Evolutionary conservation across 495 filamentous ascomycete species (phyloP).

Genomic region (Annulohypoxylon maeteangense): DNA sequence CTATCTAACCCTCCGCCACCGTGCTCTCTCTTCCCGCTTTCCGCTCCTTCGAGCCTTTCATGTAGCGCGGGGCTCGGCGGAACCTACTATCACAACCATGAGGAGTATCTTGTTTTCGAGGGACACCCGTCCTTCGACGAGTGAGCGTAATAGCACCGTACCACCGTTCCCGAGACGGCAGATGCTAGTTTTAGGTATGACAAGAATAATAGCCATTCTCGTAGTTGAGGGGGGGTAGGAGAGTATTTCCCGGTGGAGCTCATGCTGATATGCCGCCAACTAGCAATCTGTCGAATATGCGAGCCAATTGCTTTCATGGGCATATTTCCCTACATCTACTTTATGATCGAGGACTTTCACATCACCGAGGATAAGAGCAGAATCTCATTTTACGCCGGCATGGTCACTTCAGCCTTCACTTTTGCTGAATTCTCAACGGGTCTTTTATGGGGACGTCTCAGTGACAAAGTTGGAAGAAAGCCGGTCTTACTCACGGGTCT

Average conservation of each 20-base stretch:
- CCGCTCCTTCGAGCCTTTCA: conserved; percentile 31
- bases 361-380: conserved; percentile 79
- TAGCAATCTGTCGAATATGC: conserved; percentile 93
- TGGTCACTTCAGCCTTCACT: conserved; percentile 97
- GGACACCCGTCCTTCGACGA: conserved; percentile 31
- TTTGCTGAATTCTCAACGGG: conserved; percentile 93
- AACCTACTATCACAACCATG: conserved; percentile 33
- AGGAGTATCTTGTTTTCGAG: conserved; percentile 39
- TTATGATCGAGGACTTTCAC: conserved; percentile 93
- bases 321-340: conserved; percentile 98
- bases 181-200: conserved; percentile 77
- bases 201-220: conserved; percentile 10
- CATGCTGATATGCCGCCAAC: conserved; percentile 49
- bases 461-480: conserved; percentile 92
- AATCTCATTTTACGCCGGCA: conserved; percentile 91
- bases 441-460: conserved; percentile 91
- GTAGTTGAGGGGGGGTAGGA: conserved; percentile 20
- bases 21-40: neutral
- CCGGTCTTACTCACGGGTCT: conserved; percentile 89
- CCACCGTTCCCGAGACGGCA: conserved; percentile 67
- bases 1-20: neutral
- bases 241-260: conserved; percentile 11
- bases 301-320: conserved; percentile 99
- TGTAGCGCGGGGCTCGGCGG: conserved; percentile 25
- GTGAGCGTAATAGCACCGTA: conserved; percentile 29